Percentiles rank a stretch among this genome's conserved stretches.
Conservation (phyloP, 2,329 filamentous ascomycete genomes). For the Curvularia hawaiiensis region DNA sequence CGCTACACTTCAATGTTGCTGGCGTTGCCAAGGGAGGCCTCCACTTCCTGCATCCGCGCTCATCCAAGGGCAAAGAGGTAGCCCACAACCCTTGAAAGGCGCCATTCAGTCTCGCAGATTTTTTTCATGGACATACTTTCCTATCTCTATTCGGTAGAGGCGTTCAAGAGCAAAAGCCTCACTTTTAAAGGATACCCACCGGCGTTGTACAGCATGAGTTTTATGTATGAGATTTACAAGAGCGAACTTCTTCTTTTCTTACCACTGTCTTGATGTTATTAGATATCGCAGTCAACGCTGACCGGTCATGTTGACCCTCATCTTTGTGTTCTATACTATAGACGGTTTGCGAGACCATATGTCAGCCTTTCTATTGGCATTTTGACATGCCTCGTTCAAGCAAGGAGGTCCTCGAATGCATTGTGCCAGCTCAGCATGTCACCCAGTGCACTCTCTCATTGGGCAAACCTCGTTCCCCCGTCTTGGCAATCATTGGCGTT, state of each 20-base stretch:
- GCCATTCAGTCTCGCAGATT: background rate
- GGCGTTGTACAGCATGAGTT: slow-evolving; percentile 24
- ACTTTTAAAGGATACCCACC: slow-evolving; percentile 32
- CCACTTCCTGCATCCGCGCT: slow-evolving; percentile 39
- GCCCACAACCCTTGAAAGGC: slow-evolving; percentile 24
- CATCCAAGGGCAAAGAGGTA: slow-evolving; percentile 45
- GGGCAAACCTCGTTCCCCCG: background rate
- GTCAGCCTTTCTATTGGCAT: background rate
- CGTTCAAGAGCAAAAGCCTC: slow-evolving; percentile 31
- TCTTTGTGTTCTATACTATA: slow-evolving; percentile 13
- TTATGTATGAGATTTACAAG: background rate
- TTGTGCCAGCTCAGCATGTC: background rate
- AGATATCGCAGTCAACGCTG: background rate
- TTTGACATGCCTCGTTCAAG: slow-evolving; percentile 12
- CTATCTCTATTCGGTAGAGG: slow-evolving; percentile 14
- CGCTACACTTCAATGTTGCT: slow-evolving; percentile 47
- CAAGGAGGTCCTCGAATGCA: background rate
- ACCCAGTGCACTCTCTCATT: background rate
- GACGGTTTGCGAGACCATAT: slow-evolving; percentile 11
- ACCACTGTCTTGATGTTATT: background rate
- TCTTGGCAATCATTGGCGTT: background rate
- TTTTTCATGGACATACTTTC: slow-evolving; percentile 3
- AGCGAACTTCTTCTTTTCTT: background rate
- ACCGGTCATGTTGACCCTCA: background rate
- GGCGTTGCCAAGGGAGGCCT: slow-evolving; percentile 45